Conservation (phyloP, 1,284 basidiomycete genomes). For the Pseudozyma flocculosa region DNA sequence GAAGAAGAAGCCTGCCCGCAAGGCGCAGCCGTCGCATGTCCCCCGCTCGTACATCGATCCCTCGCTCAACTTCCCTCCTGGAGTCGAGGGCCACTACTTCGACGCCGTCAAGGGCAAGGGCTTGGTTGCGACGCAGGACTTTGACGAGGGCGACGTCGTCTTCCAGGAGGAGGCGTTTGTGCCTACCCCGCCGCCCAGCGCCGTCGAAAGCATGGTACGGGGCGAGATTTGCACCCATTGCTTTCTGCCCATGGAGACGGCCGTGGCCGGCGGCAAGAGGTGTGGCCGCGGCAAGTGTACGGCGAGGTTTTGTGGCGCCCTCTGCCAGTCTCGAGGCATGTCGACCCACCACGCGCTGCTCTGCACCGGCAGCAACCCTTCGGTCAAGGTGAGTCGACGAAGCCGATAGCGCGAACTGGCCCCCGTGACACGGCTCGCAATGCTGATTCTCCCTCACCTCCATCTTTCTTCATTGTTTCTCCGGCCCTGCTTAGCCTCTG, state of each 20-base stretch:
- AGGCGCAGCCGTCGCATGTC: slow-evolving; percentile 4
- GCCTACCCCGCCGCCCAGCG: slow-evolving; percentile 42
- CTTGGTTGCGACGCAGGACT: slow-evolving; percentile 69
- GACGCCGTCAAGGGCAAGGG: slow-evolving; percentile 77
- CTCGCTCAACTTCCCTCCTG: slow-evolving; percentile 23
- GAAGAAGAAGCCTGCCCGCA: slow-evolving; percentile 22
- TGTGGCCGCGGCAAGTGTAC: slow-evolving; percentile 48
- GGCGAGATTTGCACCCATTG: slow-evolving; percentile 48
- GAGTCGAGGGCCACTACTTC: slow-evolving; percentile 70
- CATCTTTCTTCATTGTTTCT: slow-evolving; percentile 54
- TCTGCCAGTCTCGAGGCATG: slow-evolving; percentile 67
- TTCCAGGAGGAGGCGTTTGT: slow-evolving; percentile 72
- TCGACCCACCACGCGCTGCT: slow-evolving; percentile 70
- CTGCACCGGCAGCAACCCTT: slow-evolving; percentile 73
- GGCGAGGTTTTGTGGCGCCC: slow-evolving; percentile 74
- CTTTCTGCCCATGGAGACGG: slow-evolving; percentile 48
- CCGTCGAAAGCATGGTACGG: slow-evolving; percentile 12
- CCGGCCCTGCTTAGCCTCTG: slow-evolving; percentile 46
- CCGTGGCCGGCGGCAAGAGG: slow-evolving; percentile 51
- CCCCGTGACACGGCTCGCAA: no score
- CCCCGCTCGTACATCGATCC: slow-evolving; percentile 43
- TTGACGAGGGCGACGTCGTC: slow-evolving; percentile 71
- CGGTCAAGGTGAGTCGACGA: slow-evolving; percentile 63
- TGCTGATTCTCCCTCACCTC: slow-evolving; percentile 65
- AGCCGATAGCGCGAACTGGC: no score